phyloP scores from a whole-genome alignment of 2,329 filamentous ascomycete genomes.

The Harringtonia aguacate region DNA sequence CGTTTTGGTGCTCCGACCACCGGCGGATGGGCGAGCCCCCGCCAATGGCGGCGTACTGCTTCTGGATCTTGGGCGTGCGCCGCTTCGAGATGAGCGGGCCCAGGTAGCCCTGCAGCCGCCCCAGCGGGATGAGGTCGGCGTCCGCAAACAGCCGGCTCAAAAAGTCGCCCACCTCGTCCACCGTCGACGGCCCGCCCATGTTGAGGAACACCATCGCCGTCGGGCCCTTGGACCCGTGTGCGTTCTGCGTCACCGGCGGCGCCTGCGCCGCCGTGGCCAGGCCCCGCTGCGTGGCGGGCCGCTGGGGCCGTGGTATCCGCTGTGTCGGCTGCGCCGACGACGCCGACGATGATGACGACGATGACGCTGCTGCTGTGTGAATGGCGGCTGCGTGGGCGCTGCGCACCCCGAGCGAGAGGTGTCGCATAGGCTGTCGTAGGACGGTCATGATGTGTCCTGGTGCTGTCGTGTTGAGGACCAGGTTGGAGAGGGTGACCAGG shows the following conservation, averaged over 20 bases:
- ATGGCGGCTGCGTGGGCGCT: not conserved
- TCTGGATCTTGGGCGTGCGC: constrained; percentile 89
- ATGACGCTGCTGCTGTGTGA: not conserved
- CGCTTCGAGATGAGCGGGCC: constrained; percentile 78
- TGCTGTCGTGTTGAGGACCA: not conserved
- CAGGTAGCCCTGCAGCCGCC: constrained; percentile 80
- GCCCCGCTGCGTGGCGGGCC: no score
- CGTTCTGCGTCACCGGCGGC: constrained; percentile 72
- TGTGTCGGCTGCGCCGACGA: no score
- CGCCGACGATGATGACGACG: no score
- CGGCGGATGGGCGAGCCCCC: constrained; percentile 96
- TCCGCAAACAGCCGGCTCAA: constrained; percentile 89
- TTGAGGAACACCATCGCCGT: constrained; percentile 99
- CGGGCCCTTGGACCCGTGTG: constrained; percentile 59
- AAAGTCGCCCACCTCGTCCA: constrained; percentile 80
- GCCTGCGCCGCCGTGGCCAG: constrained; percentile 45
- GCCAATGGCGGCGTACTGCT: constrained; percentile 91
- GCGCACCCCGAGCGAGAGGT: constrained; percentile 5
- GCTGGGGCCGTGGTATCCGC: no score
- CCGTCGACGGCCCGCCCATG: constrained; percentile 91
- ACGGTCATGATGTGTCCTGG: constrained; percentile 12
- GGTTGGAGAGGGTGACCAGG: no score
- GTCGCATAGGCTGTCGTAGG: constrained; percentile 22
- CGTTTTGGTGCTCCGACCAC: constrained; percentile 91
- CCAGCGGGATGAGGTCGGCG: constrained; percentile 89